Base-by-base conservation (phyloP, 306 rosid genomes). In the Sechiopsis laciniata region DNA sequence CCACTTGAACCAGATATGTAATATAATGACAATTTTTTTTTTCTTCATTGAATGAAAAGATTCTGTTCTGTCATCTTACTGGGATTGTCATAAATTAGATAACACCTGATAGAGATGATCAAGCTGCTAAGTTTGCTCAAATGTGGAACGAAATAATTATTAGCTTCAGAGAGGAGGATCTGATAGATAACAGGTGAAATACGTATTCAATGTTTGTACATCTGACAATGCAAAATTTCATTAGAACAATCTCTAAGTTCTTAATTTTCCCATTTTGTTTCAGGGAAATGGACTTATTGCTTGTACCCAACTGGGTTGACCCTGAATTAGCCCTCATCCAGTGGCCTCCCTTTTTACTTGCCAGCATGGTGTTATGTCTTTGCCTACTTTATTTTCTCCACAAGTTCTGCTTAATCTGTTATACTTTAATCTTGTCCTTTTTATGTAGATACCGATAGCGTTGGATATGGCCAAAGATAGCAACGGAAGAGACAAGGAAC, bases 341-440 rank as follows among this genome's bases (percentile, higher is more conserved):
- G 73, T 94, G 99, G 99, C 99, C 99, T 86, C 99, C 99, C 19
- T 94, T 94, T 82, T 84, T 94, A 77, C 99, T 94, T 87, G 96
- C 97, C 73, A 94, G 97, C 95, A 94, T 85, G 99, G 99, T 94
- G 71, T 62, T 32, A 73, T 35, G 35, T 61, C 15, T 62, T 4
- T 32, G 37, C 37, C 37, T 32, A 32, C 37, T 32, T 64, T 59
- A 56, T 54, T 78, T 55, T 75, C 71, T 69, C 52, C 21, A 63
- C 12, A 10, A 60, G 53, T 54, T 61, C 51, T 8, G 29, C 16
- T 61, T 71, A 21, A 72, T 8, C 58, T 68, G 68, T 46, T 46
- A 26, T 54, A 52, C 66, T 52, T 76, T 26, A 70, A 35, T 37
- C 53, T 26, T 66, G 48, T 46, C 24, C 40, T 77, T 72, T 37